A percentile compares a stretch with the other conserved stretches of the same genome.
Conservation (phyloP, 2,329 filamentous ascomycete genomes). For the Alternaria sp. region DNA sequence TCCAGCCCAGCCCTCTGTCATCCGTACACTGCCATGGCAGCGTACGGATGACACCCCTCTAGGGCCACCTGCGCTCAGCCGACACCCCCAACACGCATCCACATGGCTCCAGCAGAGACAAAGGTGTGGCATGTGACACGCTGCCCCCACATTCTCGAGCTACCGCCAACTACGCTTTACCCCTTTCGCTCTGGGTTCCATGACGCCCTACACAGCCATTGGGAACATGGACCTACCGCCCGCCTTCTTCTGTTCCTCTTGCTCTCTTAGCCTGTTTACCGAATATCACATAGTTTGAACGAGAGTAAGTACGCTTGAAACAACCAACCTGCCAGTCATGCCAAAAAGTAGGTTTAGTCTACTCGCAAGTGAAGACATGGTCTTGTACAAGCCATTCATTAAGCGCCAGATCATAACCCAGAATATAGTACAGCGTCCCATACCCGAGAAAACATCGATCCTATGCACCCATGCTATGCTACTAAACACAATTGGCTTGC, state of each 20-base stretch:
- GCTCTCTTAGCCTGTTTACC: no score
- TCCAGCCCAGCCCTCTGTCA: slow-evolving; percentile 7
- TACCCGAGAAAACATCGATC: slow-evolving; percentile 35
- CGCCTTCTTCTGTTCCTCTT: background rate
- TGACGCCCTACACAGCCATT: slow-evolving; percentile 15
- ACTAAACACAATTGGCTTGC: slow-evolving; percentile 44
- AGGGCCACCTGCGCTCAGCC: slow-evolving; percentile 26
- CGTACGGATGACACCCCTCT: slow-evolving; percentile 35
- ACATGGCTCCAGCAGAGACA: slow-evolving; percentile 29
- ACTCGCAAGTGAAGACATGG: background rate
- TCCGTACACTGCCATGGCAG: slow-evolving; percentile 17
- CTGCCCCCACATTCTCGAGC: slow-evolving; percentile 31
- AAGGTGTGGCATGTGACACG: slow-evolving; percentile 34
- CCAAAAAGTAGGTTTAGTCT: no score
- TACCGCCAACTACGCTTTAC: slow-evolving; percentile 14
- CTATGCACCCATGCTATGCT: slow-evolving; percentile 52
- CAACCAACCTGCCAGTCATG: no score
- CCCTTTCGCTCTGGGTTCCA: slow-evolving; percentile 13
- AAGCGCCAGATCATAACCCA: slow-evolving; percentile 36
- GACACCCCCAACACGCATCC: slow-evolving; percentile 20
- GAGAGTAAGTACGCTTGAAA: no score
- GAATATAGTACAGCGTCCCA: slow-evolving; percentile 46
- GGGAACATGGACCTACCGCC: background rate
- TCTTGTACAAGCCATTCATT: slow-evolving; percentile 38
- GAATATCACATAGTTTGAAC: no score